These are phyloP conservation scores for Pontederia crassipes DNA, from an alignment of 176 grass and related monocot species.

Conservation along the genomic window DNA sequence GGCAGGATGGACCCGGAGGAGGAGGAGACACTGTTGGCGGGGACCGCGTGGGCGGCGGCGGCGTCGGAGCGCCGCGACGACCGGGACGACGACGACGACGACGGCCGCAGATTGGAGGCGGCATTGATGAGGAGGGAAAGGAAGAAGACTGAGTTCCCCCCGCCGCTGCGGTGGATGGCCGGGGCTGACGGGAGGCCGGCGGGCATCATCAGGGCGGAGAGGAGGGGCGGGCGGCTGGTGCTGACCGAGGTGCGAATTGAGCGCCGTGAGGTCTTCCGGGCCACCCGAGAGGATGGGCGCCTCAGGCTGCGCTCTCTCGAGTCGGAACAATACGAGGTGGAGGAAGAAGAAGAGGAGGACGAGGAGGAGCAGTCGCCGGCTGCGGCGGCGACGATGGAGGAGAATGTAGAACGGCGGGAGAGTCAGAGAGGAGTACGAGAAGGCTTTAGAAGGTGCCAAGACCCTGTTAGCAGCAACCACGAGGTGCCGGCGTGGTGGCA, in stretches of 20 bases:
- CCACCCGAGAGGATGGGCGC: constrained; percentile 37
- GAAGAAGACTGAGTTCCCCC: constrained; percentile 16
- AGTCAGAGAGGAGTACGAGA: neutral
- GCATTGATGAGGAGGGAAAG: neutral
- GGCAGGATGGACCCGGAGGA: constrained; percentile 17
- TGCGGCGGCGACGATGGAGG: neutral
- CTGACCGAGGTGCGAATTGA: constrained; percentile 38
- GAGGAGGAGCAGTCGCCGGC: neutral
- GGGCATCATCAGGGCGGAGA: constrained; percentile 46
- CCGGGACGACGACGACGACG: no score
- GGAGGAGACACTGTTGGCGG: constrained; percentile 9
- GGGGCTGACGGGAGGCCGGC: constrained; percentile 10
- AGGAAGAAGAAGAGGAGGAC: constrained; percentile 5
- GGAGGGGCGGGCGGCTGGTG: constrained; percentile 56
- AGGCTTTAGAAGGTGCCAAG: constrained; percentile 17
- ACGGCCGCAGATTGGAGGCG: neutral
- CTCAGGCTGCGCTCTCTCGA: constrained; percentile 38
- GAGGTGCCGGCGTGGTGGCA: constrained; percentile 17
- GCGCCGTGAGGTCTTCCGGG: constrained; percentile 36
- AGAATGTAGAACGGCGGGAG: neutral
- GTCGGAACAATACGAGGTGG: neutral
- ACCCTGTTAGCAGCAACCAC: constrained; percentile 4
- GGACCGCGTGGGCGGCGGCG: neutral
- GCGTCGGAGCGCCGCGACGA: no score
- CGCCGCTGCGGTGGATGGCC: constrained; percentile 35